Evolutionary conservation across 441 rosid species (phyloP).

Genomic region (Omphalea diandra): DNA sequence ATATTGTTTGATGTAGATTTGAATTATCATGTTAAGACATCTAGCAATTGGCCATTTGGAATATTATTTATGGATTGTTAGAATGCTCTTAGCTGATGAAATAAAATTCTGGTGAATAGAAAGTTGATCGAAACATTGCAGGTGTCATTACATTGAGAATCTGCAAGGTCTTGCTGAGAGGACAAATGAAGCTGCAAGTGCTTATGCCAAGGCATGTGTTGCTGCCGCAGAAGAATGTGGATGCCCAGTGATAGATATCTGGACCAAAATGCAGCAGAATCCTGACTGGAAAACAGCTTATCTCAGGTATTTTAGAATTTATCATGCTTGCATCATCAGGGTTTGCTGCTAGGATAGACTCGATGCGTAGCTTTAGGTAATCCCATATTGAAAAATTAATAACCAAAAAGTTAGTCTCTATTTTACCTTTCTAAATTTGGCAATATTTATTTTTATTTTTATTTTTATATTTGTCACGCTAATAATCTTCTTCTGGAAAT

Average conservation of each 20-base stretch:
- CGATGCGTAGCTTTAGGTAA: no score
- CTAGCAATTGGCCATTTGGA: no score
- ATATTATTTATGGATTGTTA: no score
- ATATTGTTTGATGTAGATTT: background rate
- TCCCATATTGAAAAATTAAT: no score
- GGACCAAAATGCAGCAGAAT: slow-evolving; percentile 70
- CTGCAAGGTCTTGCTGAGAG: slow-evolving; percentile 66
- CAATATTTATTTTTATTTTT: no score
- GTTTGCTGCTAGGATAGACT: no score
- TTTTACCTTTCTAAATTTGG: background rate
- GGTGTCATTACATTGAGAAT: slow-evolving; percentile 67
- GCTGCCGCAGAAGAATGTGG: slow-evolving; percentile 51
- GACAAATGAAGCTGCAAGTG: slow-evolving; percentile 73
- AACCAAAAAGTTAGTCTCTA: no score
- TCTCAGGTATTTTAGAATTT: slow-evolving; percentile 53
- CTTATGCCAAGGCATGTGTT: slow-evolving; percentile 62
- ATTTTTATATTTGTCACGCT: no score
- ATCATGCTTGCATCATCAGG: no score
- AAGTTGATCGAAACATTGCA: slow-evolving; percentile 17
- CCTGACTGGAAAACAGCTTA: slow-evolving; percentile 57
- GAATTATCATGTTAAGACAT: background rate
- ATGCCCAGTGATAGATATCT: slow-evolving; percentile 54
- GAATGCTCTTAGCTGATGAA: no score
- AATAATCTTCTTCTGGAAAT: slow-evolving; percentile 3
- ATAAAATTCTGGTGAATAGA: background rate